phyloP scores from a whole-genome alignment of 2,329 filamentous ascomycete genomes.

The Ophiostoma montium region DNA sequence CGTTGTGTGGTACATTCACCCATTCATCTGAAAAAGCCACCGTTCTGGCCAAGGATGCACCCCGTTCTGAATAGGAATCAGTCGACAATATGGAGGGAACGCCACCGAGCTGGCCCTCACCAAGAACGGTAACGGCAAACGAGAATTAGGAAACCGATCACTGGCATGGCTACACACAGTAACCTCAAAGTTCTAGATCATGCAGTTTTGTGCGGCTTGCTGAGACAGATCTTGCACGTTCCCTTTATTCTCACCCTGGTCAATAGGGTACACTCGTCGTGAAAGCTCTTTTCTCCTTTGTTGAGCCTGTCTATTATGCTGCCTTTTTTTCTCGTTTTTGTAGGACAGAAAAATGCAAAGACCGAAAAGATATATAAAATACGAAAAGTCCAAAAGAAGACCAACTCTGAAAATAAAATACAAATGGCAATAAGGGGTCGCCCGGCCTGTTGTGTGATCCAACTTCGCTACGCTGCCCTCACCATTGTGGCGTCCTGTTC shows the following conservation, averaged over 20 bases:
- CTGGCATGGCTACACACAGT: conserved; percentile 5
- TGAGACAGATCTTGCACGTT: conserved; percentile 12
- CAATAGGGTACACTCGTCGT: not conserved
- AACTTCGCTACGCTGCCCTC: not conserved
- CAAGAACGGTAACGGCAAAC: conserved; percentile 13
- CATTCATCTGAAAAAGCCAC: not conserved
- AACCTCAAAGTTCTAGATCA: conserved; percentile 11
- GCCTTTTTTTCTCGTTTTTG: no score
- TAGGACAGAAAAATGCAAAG: no score
- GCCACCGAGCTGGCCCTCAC: conserved; percentile 1
- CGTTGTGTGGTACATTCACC: no score
- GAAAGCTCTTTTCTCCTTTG: no score
- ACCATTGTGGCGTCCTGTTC: not conserved
- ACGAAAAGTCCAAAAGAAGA: no score
- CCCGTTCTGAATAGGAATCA: not conserved
- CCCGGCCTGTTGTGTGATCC: not conserved
- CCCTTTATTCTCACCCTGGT: not conserved
- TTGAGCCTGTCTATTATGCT: no score
- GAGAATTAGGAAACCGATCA: conserved; percentile 1
- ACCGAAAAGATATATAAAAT: no score
- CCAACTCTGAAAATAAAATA: no score
- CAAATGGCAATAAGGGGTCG: not conserved
- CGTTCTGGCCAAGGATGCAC: not conserved
- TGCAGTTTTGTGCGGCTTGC: conserved; percentile 8
- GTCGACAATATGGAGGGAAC: not conserved